Base-by-base conservation (phyloP, 768 basidiomycete species). In the Candolleomyces efflorescens region DNA sequence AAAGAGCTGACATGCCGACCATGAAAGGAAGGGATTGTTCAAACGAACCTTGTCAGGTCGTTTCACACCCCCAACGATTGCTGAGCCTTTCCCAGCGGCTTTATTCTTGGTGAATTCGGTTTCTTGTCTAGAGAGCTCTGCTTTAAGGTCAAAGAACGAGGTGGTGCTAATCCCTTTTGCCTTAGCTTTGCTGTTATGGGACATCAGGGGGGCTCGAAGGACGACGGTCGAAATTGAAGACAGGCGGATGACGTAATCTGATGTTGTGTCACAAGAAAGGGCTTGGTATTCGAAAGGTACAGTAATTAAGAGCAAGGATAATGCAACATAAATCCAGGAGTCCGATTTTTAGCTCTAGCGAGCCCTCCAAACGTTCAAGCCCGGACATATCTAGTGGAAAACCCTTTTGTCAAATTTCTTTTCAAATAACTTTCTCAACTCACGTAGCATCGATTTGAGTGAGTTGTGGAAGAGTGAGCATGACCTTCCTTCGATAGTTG, bases 361-460 rank as follows among this genome's bases (percentile, higher is more conserved):
- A 43, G 17, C 17, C 17, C 17, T 7, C 17, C 46, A 18, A 10
- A 48, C 9, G 24, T 17, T 51, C 20, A 56, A 18, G 38, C 47
- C 27, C 55, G 55, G 4, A 56, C 55, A 26, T 56, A 56, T 7
- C 55, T 56, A 20, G 18, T 15, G n/a, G 11, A 32, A 22, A 43
- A 18, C n/a, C 5, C 43, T 12, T 27, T 7, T 17, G 12, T 60
- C 3, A 61, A 23, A 18, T 20, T 17, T 17, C 11, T 15, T 22
- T 13, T 24, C 23, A 24, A 44, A 6, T 6, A 58, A 17, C 24
- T 18, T 47, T 23, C 11, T 49, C 15, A 39, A 85, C 94, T 61
- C 67, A 98, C 89, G 91, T 98, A 43, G 97, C 97, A 72, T 99
- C 97, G 52, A 99, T 87, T 73, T 99, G 97, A 66, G 84, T 84